Conservation (phyloP, 495 filamentous ascomycete species). For the Penicillium herquei region DNA sequence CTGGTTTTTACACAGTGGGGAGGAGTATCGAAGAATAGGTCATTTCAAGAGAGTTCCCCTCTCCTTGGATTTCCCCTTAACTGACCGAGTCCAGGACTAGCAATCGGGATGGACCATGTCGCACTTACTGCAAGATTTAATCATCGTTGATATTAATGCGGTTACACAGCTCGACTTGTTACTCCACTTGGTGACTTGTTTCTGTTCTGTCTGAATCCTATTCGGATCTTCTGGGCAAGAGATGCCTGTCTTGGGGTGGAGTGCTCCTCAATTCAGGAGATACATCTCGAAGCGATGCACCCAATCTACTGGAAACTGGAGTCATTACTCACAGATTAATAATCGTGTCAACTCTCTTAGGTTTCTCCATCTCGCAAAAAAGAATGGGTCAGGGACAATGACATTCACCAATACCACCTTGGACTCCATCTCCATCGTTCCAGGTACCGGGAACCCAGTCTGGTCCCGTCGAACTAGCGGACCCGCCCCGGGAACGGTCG, state of each 20-base stretch:
- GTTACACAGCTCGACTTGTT: too few relatives aligned
- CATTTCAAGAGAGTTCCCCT: too few relatives aligned
- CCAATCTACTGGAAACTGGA: too few relatives aligned
- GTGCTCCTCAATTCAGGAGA: not conserved
- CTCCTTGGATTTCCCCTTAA: too few relatives aligned
- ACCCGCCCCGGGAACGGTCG: constrained; percentile 18
- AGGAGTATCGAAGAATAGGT: not conserved
- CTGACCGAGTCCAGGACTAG: too few relatives aligned
- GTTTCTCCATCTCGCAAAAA: not conserved
- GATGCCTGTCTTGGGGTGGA: not conserved
- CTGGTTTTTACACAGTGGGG: not conserved
- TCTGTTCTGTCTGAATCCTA: too few relatives aligned
- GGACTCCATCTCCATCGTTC: constrained; percentile 16
- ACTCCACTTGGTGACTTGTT: too few relatives aligned
- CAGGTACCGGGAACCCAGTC: constrained; percentile 18
- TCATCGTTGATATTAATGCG: too few relatives aligned
- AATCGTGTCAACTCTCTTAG: not conserved
- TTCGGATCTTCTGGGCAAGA: too few relatives aligned
- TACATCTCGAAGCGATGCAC: too few relatives aligned
- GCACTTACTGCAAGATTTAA: too few relatives aligned
- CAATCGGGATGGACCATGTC: too few relatives aligned
- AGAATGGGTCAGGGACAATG: constrained; percentile 18
- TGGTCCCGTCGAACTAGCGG: constrained; percentile 15
- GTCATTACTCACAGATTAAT: not conserved
- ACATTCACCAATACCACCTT: constrained; percentile 5